Base-by-base conservation (phyloP, 352 stramenopile species). In the Phytophthora pisi region DNA sequence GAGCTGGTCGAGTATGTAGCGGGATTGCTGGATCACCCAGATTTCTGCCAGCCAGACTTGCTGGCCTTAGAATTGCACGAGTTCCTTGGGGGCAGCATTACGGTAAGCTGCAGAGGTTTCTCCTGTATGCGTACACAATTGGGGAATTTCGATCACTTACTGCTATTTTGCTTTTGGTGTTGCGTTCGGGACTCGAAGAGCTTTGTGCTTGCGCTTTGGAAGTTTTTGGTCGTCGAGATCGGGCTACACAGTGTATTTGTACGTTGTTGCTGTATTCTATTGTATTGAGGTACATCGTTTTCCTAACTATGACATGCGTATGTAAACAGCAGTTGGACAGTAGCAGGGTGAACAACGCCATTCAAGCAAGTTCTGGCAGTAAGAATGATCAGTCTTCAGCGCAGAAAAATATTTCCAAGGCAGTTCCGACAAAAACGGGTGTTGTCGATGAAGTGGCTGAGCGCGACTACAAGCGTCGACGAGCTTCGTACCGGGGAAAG, bases 131-230 rank as follows among this genome's bases (percentile, higher is more conserved):
- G 31, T 38, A 13, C 31, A 5, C 2, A 4, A 8, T 45, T 45
- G 13, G 15, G 11, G 38, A 13, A n/a, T 45, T 7, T 0, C 23
- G 51, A 4, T 51, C 65, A n/a, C 20, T 68, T 20, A 63, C 49
- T 26, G 24, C 9, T 4, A 24, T 49, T 53, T 63, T 10, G 11
- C 30, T 69, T 5, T 51, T 2, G 47, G 30, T 68, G 8, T 9
- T 57, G 31, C 11, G 31, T 15, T 13, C 31, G 31, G 9, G 31
- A 42, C 47, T 9, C 47, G 10, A 50, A 93, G 87, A 50, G 59
- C 7, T 88, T 93, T 63, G 85, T 92, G 59, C 58, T 92, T 9
- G 74, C 77, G 13, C 57, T 95, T 42, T 95, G 84, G 84, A 89
- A 88, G 55, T 95, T 89, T 66, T 60, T 93, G 47, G 66, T 91